Base-by-base conservation (phyloP, 345 rosid genomes). In the Euclidium syriacum region DNA sequence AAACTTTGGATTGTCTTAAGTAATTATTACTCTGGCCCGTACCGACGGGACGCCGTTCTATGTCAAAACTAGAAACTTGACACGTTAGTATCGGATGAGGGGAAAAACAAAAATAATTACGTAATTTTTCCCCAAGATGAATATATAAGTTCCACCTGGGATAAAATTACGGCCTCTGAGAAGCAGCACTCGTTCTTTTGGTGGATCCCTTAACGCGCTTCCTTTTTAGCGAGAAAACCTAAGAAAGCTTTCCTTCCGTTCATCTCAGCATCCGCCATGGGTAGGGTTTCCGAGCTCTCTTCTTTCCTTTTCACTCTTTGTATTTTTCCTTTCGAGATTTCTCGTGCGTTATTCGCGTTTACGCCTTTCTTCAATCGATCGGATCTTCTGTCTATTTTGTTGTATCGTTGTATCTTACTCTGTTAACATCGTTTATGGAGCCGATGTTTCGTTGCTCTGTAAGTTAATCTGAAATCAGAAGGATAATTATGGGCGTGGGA, bases 241-340 rank as follows among this genome's bases (percentile, higher is more conserved):
- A 18, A 61, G 68, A 53, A 53, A 34, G 18, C 40, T 26, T 26
- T 20, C 25, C 38, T 11, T 23, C 14, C 46, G 3, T 32, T 41
- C 51, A 14, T 14, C 46, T 36, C 36, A 19, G 7, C 35, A 22
- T 62, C 52, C 46, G 39, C 57, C 44, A 70, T 70, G 64, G 69
- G 74, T 70, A 70, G 27, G 64, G 58, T 61, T 46, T 22, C 62
- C 40, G 24, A 62, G 35, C 67, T 49, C 36, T 46, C 20, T 14
- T 20, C 19, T 22, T 36, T 39, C 8, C 9, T n/a, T 14, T 14
- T 36, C 41, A 6, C 24, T 58, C 35, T 32, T 1, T 25, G 2
- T 36, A 15, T 44, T 2, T 16, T 27, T 6, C 10, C 23, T 15
- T n/a, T 22, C 35, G 4, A n/a, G 27, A 19, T 49, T 58, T 49